Evolutionary conservation across 2,329 filamentous ascomycete genomes (phyloP).

Genomic region (Aspergillus sp.): DNA sequence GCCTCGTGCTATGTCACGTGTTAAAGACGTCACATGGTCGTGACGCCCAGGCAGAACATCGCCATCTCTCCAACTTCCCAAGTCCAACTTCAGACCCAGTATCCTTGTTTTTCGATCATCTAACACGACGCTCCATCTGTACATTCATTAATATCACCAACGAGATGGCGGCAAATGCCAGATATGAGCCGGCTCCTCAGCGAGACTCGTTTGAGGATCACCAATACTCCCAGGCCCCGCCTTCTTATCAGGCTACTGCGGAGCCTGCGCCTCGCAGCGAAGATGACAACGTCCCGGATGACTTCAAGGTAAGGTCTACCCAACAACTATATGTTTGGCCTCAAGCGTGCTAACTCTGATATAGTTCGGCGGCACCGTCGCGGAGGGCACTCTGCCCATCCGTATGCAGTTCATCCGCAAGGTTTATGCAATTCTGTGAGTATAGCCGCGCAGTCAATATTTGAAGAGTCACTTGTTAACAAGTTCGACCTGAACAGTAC

Average conservation of each 20-base stretch:
- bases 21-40: conserved; percentile 11
- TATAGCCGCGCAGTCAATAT: conserved; percentile 6
- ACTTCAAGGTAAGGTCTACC: conserved; percentile 73
- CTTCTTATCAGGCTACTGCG: conserved; percentile 72
- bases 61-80: not conserved
- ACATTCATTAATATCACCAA: not conserved
- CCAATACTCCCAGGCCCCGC: conserved; percentile 73
- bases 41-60: not conserved
- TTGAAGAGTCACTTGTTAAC: not conserved
- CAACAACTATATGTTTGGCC: not conserved
- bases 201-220: conserved; percentile 80
- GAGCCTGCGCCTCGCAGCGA: conserved; percentile 63
- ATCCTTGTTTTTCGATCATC: conserved; percentile 2
- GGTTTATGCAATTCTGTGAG: conserved; percentile 89
- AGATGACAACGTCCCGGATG: conserved; percentile 90
- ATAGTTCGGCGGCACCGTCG: conserved; percentile 86
- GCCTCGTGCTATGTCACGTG: not conserved
- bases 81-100: not conserved
- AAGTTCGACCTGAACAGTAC: conserved; percentile 52
- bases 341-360: conserved; percentile 17
- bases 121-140: not conserved
- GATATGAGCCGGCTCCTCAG: conserved; percentile 80
- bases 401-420: conserved; percentile 96
- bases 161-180: conserved; percentile 70
- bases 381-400: conserved; percentile 92